Percentiles rank a stretch among this genome's conserved stretches.
phyloP scores from a whole-genome alignment of 1,284 basidiomycete genomes.

The Ganoderma multipileum region DNA sequence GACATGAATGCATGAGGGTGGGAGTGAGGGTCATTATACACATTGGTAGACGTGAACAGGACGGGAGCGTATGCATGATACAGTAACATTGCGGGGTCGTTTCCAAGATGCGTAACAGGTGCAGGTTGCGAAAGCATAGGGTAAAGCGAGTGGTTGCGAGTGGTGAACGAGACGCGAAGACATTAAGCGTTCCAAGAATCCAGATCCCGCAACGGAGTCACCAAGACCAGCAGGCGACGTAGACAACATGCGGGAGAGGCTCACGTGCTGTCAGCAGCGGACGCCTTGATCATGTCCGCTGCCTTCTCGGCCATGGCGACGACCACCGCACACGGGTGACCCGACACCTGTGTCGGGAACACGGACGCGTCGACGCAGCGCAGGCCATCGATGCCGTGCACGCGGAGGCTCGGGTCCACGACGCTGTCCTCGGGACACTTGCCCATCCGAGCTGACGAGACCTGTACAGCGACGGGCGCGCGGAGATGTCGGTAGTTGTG shows the following conservation, averaged over 20 bases:
- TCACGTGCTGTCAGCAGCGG: neutral
- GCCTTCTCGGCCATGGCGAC: conserved; percentile 38
- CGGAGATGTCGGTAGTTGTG: too few relatives aligned
- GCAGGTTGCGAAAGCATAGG: neutral
- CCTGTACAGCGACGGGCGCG: conserved; percentile 19
- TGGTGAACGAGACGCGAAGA: too few relatives aligned
- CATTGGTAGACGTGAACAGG: neutral
- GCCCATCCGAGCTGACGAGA: conserved; percentile 31
- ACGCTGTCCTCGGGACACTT: conserved; percentile 25
- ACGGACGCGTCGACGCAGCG: conserved; percentile 51
- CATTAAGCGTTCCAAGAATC: neutral
- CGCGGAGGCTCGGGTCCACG: conserved; percentile 29
- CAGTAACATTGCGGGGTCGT: neutral
- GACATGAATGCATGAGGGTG: neutral
- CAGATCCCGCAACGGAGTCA: neutral
- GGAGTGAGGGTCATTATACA: neutral
- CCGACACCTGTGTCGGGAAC: conserved; percentile 40
- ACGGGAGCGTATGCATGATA: neutral
- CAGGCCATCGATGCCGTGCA: conserved; percentile 46
- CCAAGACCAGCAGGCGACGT: neutral
- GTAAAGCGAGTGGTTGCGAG: neutral
- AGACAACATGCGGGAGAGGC: neutral
- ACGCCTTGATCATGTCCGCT: conserved; percentile 32
- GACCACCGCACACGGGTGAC: conserved; percentile 35
- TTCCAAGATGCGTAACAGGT: neutral